These are phyloP conservation scores for Anisodus acutangulus DNA, from an alignment of 257 asterid species.

Conservation along the genomic window DNA sequence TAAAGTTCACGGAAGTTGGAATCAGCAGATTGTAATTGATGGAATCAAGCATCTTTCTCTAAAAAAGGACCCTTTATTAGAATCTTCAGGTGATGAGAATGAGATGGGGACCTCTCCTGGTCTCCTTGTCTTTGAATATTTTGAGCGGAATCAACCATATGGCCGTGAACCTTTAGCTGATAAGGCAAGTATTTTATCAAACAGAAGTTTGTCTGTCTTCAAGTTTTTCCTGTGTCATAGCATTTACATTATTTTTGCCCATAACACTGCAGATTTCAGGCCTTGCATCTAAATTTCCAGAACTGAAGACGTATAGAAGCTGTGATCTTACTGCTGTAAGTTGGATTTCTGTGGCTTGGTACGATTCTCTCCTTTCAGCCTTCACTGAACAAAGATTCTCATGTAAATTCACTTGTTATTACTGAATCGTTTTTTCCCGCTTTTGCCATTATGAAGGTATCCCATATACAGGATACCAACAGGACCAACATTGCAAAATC, in stretches of 20 bases:
- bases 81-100: conserved; percentile 49
- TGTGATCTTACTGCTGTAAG: conserved; percentile 84
- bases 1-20: conserved; percentile 45
- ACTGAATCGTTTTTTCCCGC: conserved; percentile 6
- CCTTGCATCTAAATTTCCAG: conserved; percentile 75
- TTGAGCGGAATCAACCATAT: conserved; percentile 78
- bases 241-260: conserved; percentile 25
- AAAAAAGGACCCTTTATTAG: conserved; percentile 43
- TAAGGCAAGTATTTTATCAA: conserved; percentile 58
- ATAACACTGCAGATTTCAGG: conserved; percentile 55
- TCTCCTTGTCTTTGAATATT: conserved; percentile 66
- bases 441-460: conserved; percentile 61
- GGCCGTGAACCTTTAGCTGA: conserved; percentile 89
- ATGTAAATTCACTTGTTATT: conserved; percentile 16
- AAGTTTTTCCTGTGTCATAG: background rate
- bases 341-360: conserved; percentile 98
- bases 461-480: conserved; percentile 92
- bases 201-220: background rate
- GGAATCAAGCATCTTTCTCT: conserved; percentile 46
- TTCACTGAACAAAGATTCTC: background rate
- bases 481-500: conserved; percentile 87
- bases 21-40: conserved; percentile 46
- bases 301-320: conserved; percentile 66
- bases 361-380: conserved; percentile 30
- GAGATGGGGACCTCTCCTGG: conserved; percentile 68